Base-by-base conservation (phyloP, 2,329 filamentous ascomycete species). In the Fusarium mangiferae region DNA sequence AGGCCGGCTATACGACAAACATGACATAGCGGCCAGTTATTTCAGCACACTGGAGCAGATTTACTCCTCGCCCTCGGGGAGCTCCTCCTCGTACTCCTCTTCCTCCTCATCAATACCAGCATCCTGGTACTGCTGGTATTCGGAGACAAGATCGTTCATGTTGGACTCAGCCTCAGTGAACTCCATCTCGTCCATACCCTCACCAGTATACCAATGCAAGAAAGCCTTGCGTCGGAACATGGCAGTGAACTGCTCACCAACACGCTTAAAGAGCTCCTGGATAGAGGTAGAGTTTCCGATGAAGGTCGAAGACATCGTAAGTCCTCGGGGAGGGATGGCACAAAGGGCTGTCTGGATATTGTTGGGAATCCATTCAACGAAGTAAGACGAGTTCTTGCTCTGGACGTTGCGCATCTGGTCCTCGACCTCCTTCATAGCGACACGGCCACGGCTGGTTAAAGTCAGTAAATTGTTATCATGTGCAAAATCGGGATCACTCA, bases 161-260 rank as follows among this genome's bases (percentile, higher is more conserved):
- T 99, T 99, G 88, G 94, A 97, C 92, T 99, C 96, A 80, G 96
- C 96, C 91, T 99, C 96, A 84, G 96, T 99, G 90, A 99, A 99
- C 90, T 99, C 96, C 96, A 99, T 98, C 93, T 99, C 96, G 88
- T 99, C 96, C 96, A 99, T 99, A 89, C 96, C 96, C 91, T 99
- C 96, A 83, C 95, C 95, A 91, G 96, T 99, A 89, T 99, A 99
- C 96, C 96, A 99, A 90, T 98, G 96, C 91, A 99, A 94, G 95
- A 99, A 99, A 92, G 96, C 96, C 94, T 98, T 99, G 88, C 96
- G 95, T 89, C 96, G 92, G 93, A 99, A 99, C 96, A 99, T 99
- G 84, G 95, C 96, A 88, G 93, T 95, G 92, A 99, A 99, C 89
- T 99, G 96, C 87, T 99, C 96, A 84, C 96, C 96, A 80, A 99